Base-by-base conservation (phyloP, 176 grass and related monocot species). In the Oryza brachyantha region DNA sequence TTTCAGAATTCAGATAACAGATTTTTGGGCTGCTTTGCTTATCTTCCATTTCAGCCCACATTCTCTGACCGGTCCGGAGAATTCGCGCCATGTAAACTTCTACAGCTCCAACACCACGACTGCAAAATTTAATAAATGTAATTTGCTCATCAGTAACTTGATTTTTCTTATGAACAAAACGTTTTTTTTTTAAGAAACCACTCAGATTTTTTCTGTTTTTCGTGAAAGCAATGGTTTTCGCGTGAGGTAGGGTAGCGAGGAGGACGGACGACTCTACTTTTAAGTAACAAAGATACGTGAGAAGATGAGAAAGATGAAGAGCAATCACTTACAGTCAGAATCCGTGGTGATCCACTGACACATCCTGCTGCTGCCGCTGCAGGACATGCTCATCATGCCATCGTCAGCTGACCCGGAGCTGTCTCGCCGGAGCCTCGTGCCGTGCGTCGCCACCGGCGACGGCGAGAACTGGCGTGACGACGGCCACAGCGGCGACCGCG, bases 331-430 rank as follows among this genome's bases (percentile, higher is more conserved):
- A 91, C 88, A 91, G 36, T 91, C 88, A 40, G 80, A 76, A 57
- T 91, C 88, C 17, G 80, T 91, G 26, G 84, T 91, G 68, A 91
- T 91, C 88, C 88, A 91, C 52, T 86, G 88, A 32, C 58, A 66
- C 24, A 55, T 52, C 34, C 69, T 86, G 36, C 36, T 68, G 50
- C 50, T 55, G 71, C 79, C 40, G 24, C 74, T 45, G 55, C 73
- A 61, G 28, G n/a, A 29, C 62, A 77, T 26, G 55, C 26, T 39
- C 62, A 6, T 64, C 61, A n/a, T n/a, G n/a, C 6, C 45, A 8
- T 62, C 80, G 35, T 24, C 57, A 38, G 65, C 35, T 25, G 5
- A 40, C 10, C 65, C 36, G 11, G 21, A 13, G 64, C 64, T 55
- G 50, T 55, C 50, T 66, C 34, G 8, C 9, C 34, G 64, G 34